Conservation (phyloP, 257 asterid species). For the Jacaranda copaia region DNA sequence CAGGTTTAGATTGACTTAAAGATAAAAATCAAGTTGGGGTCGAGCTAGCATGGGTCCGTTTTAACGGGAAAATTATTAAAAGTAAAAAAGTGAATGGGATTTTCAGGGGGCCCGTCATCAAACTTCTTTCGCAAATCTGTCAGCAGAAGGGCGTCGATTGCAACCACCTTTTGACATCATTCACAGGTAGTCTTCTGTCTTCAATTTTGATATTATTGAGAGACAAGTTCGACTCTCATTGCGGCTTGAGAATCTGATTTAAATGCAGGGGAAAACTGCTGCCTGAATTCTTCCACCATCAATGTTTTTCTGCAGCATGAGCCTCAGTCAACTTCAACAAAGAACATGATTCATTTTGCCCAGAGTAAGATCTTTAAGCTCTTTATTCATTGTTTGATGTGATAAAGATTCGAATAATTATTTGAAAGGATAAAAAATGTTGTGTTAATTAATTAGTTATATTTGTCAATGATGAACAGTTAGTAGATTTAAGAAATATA, state of each 20-base stretch:
- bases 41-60: not conserved
- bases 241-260: not conserved
- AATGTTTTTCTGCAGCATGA: conserved; percentile 42
- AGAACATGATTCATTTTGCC: conserved; percentile 56
- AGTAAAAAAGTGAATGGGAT: not conserved
- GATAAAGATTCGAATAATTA: no score
- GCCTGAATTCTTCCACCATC: conserved; percentile 40
- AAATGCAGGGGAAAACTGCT: conserved; percentile 49
- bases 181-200: conserved; percentile 41
- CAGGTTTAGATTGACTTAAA: no score
- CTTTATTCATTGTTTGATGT: no score
- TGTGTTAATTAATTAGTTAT: no score
- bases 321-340: conserved; percentile 57
- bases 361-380: conserved; percentile 44
- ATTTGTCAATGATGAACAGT: no score
- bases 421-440: no score
- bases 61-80: not conserved
- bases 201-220: not conserved
- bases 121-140: conserved; percentile 40
- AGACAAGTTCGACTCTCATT: not conserved
- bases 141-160: conserved; percentile 39
- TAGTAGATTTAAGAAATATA: no score
- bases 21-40: no score
- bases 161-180: conserved; percentile 41
- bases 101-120: conserved; percentile 42